Evolutionary conservation across 1,284 basidiomycete genomes (phyloP).

Genomic region (Inonotus obliquus): DNA sequence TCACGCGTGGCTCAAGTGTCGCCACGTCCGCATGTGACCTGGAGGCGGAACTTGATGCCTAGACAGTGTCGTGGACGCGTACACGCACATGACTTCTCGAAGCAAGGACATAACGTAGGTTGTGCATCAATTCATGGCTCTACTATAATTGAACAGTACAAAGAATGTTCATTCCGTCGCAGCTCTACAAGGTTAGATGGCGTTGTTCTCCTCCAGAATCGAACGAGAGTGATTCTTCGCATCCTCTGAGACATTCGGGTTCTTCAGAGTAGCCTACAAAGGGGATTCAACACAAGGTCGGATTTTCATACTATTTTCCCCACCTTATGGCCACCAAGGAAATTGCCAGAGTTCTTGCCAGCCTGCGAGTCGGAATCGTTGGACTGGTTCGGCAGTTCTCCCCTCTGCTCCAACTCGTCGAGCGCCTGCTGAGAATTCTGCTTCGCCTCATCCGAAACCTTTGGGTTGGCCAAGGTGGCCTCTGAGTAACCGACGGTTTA

Average conservation of each 20-base stretch:
- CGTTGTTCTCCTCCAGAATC: slow-evolving; percentile 21
- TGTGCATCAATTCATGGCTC: background rate
- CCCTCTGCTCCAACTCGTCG: slow-evolving; percentile 31
- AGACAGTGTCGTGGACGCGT: no score
- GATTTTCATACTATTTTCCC: background rate
- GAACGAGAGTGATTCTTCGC: slow-evolving; percentile 27
- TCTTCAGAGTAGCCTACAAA: slow-evolving; percentile 19
- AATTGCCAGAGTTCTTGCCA: slow-evolving; percentile 18
- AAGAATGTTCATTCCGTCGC: background rate
- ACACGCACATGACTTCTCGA: no score
- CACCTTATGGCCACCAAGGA: slow-evolving; percentile 26
- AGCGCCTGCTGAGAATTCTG: slow-evolving; percentile 42
- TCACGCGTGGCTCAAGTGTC: no score
- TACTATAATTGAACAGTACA: background rate
- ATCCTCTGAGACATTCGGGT: slow-evolving; percentile 27
- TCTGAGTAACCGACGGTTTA: background rate
- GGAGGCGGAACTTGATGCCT: no score
- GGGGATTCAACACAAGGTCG: background rate
- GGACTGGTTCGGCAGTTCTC: background rate
- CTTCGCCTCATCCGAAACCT: slow-evolving; percentile 47
- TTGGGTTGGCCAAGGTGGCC: slow-evolving; percentile 38
- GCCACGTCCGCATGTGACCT: no score
- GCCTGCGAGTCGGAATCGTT: background rate
- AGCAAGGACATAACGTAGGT: no score
- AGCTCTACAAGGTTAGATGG: background rate